A percentile compares a stretch with the other conserved stretches of the same genome.
These are phyloP conservation scores for Fraxinus greggii DNA, from an alignment of 305 asterid species.

Conservation along the genomic window DNA sequence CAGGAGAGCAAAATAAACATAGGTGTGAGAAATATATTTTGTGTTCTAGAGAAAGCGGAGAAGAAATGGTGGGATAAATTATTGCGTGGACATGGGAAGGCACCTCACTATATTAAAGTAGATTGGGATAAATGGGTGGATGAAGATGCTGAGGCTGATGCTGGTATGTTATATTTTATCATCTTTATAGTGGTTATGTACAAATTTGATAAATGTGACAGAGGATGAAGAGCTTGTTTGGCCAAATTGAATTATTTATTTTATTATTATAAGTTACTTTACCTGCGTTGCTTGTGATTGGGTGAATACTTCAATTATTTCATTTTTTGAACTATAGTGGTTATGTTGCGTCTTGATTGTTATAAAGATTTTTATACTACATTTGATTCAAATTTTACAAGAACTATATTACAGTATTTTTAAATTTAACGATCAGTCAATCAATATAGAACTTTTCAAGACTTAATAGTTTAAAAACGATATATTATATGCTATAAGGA, in stretches of 20 bases:
- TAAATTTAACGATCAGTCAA: not conserved
- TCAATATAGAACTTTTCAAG: not conserved
- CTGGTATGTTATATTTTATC: slow-evolving; percentile 35
- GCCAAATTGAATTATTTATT: not conserved
- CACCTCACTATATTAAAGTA: slow-evolving; percentile 86
- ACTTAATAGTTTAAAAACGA: not conserved
- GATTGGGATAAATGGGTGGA: slow-evolving; percentile 99
- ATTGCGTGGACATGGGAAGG: slow-evolving; percentile 66
- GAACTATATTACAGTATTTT: not conserved
- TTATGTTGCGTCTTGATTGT: not conserved
- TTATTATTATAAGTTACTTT: not conserved
- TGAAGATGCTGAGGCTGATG: slow-evolving; percentile 86
- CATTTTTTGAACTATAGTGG: not conserved
- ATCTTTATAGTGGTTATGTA: not conserved
- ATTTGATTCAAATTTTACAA: not conserved
- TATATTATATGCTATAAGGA: not conserved
- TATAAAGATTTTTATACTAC: not conserved
- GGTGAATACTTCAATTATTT: not conserved
- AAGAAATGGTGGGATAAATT: slow-evolving; percentile 84
- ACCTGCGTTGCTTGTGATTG: not conserved
- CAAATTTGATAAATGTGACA: not conserved
- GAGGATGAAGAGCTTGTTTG: not conserved
- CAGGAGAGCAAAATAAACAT: slow-evolving; percentile 78
- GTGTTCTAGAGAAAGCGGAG: slow-evolving; percentile 83
- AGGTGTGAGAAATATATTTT: slow-evolving; percentile 64